Evolutionary conservation across 345 rosid genomes (phyloP).

Genomic region (Schrenkiella parvula): DNA sequence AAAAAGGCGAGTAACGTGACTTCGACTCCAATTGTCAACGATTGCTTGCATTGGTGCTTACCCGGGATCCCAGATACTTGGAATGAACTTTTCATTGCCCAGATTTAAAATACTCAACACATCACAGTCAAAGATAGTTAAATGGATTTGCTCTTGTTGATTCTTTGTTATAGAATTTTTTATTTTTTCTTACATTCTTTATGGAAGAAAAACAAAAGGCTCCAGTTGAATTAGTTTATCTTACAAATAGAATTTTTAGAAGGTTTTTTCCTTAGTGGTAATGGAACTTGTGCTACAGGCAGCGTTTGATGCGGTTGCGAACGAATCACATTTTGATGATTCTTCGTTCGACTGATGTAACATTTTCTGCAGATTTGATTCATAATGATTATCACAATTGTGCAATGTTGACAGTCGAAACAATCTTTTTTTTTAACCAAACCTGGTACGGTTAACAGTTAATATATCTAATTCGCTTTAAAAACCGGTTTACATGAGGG

Average conservation of each 20-base stretch:
- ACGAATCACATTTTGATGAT: background rate
- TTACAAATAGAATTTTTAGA: background rate
- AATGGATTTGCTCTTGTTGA: slow-evolving; percentile 2
- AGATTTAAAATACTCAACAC: slow-evolving; percentile 33
- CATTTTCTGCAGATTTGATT: background rate
- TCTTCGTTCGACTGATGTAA: background rate
- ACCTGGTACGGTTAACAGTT: background rate
- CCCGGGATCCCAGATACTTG: slow-evolving; percentile 86
- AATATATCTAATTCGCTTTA: background rate
- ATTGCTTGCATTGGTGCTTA: slow-evolving; percentile 97
- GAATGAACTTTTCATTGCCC: slow-evolving; percentile 67
- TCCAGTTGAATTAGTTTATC: background rate
- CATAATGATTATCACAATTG: background rate
- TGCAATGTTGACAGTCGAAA: no score
- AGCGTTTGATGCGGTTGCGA: background rate
- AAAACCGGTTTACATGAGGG: background rate
- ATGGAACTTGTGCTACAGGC: background rate
- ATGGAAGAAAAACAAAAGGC: background rate
- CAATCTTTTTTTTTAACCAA: background rate
- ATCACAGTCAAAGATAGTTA: background rate
- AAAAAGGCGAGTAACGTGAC: slow-evolving; percentile 45
- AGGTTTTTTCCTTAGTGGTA: background rate
- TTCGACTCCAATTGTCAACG: slow-evolving; percentile 36
- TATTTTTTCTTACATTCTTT: slow-evolving; percentile 1
- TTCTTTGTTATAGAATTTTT: slow-evolving; percentile 23